Base-by-base conservation (phyloP, 495 filamentous ascomycete species). In the Podospora australis region DNA sequence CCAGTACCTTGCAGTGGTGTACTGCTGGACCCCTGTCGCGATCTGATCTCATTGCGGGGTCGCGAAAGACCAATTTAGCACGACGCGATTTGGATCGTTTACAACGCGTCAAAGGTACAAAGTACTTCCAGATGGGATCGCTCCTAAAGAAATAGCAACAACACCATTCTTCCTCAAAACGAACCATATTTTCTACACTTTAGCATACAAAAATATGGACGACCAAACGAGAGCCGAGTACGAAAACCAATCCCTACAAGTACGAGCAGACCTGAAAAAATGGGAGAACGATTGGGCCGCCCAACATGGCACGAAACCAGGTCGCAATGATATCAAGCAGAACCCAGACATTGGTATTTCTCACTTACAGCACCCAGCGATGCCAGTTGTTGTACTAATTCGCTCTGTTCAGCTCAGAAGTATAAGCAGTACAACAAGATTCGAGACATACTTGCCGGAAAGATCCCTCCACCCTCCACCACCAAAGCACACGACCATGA, bases 381-480 rank as follows among this genome's bases (percentile, higher is more conserved):
- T n/a, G n/a, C n/a, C n/a, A n/a, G n/a, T n/a, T n/a, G n/a, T n/a
- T n/a, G n/a, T n/a, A n/a, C n/a, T n/a, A n/a, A n/a, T n/a, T n/a
- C n/a, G n/a, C n/a, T n/a, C n/a, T n/a, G n/a, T n/a, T n/a, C n/a
- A n/a, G n/a, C 88, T 30, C 71, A 77, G 2, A 96, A 96, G 69
- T 96, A 98, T 68, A 95, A 90, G 57, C 81, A 88, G 52, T 98
- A 97, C 71, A 80, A 79, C 51, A 83, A 80, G 46, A 56, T 88
- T 17, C 81, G 88, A 46, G 78, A 82, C 41, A 70, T 81, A 41
- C 62, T 78, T 39, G 62, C 78, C 20, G 70, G 75, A 39, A 78
- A 78, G 59, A 47, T 66, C 39, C 54, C 60, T 42, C 61, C 67
- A 59, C 36, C 56, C 46, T 42, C 59, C 57, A 59, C 49, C 64